Percentiles rank a stretch among this genome's conserved stretches.
Evolutionary conservation across 306 rosid genomes (phyloP).

Genomic region (Arachis hypogaea): DNA sequence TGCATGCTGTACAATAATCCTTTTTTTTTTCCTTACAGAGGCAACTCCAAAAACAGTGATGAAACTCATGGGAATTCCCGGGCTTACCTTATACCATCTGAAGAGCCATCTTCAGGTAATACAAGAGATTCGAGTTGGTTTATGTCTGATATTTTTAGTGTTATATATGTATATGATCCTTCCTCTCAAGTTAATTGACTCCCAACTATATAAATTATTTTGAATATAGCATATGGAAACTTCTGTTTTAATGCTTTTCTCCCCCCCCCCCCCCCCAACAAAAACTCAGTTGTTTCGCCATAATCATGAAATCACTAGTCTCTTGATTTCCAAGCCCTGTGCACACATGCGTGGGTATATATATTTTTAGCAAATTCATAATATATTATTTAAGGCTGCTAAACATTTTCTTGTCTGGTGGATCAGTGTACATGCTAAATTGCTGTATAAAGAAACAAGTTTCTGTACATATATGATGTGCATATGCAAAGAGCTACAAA

Average conservation of each 20-base stretch:
- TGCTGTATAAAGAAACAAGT: neutral
- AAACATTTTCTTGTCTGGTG: slow-evolving; percentile 15
- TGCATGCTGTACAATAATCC: neutral
- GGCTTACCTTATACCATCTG: slow-evolving; percentile 84
- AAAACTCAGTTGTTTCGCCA: neutral
- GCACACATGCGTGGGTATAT: neutral
- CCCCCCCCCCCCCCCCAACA: neutral
- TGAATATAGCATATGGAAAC: neutral
- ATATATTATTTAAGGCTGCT: neutral
- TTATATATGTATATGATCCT: neutral
- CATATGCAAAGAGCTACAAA: slow-evolving; percentile 7
- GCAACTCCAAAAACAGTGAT: slow-evolving; percentile 95
- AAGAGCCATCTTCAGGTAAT: slow-evolving; percentile 93
- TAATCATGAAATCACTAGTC: slow-evolving; percentile 13
- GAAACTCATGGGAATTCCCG: slow-evolving; percentile 90
- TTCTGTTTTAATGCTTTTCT: neutral
- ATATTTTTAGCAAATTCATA: neutral
- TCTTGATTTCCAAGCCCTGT: neutral
- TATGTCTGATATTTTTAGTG: too few species aligned
- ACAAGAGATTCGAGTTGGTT: too few species aligned
- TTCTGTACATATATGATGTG: neutral
- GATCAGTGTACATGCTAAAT: neutral
- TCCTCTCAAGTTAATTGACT: neutral
- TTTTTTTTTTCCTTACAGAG: slow-evolving; percentile 51
- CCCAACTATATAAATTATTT: too few species aligned